phyloP scores from a whole-genome alignment of 495 filamentous ascomycete species.

The Penicillium dipodomyicola region DNA sequence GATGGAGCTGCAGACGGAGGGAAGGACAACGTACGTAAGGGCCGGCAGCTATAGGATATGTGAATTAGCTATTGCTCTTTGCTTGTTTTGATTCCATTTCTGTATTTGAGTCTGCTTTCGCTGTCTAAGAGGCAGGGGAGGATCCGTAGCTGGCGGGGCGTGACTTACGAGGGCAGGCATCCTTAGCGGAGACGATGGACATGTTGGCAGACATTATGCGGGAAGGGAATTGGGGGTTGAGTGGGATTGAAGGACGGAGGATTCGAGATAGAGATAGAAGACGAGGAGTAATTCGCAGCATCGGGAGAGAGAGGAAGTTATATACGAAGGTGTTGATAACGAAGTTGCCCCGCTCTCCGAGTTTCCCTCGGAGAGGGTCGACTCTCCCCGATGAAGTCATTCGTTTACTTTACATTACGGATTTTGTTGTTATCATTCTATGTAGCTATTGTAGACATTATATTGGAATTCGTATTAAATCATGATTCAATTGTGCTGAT shows the following conservation, averaged over 20 bases:
- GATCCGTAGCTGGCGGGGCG: not conserved
- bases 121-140: not conserved
- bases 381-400: conserved; percentile 15
- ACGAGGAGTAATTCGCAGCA: conserved; percentile 30
- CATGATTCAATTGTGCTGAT: conserved; percentile 2
- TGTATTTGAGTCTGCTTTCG: not conserved
- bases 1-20: not conserved
- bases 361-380: conserved; percentile 33
- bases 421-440: not conserved
- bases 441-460: not conserved
- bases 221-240: conserved; percentile 3
- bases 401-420: not conserved
- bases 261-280: conserved; percentile 26
- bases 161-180: conserved; percentile 49
- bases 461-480: not conserved
- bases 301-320: conserved; percentile 18
- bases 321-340: conserved; percentile 14
- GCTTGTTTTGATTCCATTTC: not conserved
- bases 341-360: conserved; percentile 15
- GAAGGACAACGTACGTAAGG: conserved; percentile 51
- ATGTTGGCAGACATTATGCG: conserved; percentile 40
- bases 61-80: conserved; percentile 36
- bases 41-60: conserved; percentile 45
- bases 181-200: conserved; percentile 40
- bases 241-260: conserved; percentile 10